Conservation (phyloP, 2,329 filamentous ascomycete genomes). For the Penicillium sp. region DNA sequence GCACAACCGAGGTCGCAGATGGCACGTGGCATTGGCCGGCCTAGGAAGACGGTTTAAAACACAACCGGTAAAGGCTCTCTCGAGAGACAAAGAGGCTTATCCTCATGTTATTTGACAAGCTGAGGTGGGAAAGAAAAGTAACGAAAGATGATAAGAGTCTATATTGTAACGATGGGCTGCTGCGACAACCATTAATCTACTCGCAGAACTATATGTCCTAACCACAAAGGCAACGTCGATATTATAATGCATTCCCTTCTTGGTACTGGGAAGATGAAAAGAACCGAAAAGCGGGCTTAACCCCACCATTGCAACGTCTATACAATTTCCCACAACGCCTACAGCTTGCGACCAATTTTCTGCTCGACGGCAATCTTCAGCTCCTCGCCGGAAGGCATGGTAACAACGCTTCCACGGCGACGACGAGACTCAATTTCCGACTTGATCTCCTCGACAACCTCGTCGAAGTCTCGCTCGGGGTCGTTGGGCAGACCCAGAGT, state of each 20-base stretch:
- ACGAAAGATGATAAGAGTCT: neutral
- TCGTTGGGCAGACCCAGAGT: conserved; percentile 78
- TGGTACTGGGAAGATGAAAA: neutral
- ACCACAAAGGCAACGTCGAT: neutral
- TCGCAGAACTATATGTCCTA: neutral
- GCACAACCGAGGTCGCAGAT: too few species aligned
- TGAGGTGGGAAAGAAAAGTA: neutral
- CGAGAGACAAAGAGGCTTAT: too few species aligned
- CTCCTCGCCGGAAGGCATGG: conserved; percentile 49
- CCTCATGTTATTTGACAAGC: too few species aligned
- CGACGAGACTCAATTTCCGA: conserved; percentile 66
- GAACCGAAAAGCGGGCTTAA: neutral
- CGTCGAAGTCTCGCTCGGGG: conserved; percentile 70
- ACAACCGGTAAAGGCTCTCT: too few species aligned
- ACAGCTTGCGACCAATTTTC: conserved; percentile 50
- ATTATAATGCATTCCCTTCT: neutral
- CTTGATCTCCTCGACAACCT: conserved; percentile 72
- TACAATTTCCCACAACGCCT: conserved; percentile 4
- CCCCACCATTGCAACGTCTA: neutral
- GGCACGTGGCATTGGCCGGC: too few species aligned
- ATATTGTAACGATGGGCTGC: neutral
- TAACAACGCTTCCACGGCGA: conserved; percentile 46
- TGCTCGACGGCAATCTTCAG: conserved; percentile 53
- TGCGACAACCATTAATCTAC: neutral
- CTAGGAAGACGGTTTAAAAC: too few species aligned